These are phyloP conservation scores for Brettanomyces bruxellensis DNA, from an alignment of 805 yeast species.

Conservation along the genomic window DNA sequence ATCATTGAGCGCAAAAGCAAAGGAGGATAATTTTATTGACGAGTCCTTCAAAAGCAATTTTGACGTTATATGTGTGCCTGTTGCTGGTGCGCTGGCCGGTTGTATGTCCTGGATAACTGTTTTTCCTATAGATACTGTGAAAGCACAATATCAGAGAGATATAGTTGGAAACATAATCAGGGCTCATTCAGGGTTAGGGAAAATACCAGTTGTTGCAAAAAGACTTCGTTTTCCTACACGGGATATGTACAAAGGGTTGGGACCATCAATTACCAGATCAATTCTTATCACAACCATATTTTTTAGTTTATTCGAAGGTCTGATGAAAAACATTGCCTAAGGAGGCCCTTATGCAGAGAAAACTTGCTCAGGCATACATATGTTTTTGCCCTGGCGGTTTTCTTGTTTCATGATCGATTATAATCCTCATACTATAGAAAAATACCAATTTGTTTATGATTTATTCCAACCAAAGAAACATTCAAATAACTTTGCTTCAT, in stretches of 20 bases:
- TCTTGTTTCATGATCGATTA: too few relatives aligned
- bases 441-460: too few relatives aligned
- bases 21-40: background rate
- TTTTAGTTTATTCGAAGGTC: slow-evolving; percentile 61
- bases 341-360: too few relatives aligned
- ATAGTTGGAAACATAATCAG: slow-evolving; percentile 59
- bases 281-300: slow-evolving; percentile 67
- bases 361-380: too few relatives aligned
- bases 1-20: slow-evolving; percentile 21
- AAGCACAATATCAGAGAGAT: slow-evolving; percentile 68
- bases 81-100: slow-evolving; percentile 79
- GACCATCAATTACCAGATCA: slow-evolving; percentile 65
- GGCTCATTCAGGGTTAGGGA: slow-evolving; percentile 35
- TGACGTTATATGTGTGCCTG: slow-evolving; percentile 32
- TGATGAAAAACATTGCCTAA: slow-evolving; percentile 47
- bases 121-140: slow-evolving; percentile 76
- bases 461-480: too few relatives aligned
- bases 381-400: too few relatives aligned
- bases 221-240: slow-evolving; percentile 32
- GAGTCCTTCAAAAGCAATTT: slow-evolving; percentile 13
- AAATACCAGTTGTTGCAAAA: slow-evolving; percentile 27
- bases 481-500: too few relatives aligned
- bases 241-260: slow-evolving; percentile 66
- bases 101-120: slow-evolving; percentile 64
- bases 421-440: too few relatives aligned